Conservation (phyloP, 352 stramenopile genomes). For the Phytophthora multivora region DNA sequence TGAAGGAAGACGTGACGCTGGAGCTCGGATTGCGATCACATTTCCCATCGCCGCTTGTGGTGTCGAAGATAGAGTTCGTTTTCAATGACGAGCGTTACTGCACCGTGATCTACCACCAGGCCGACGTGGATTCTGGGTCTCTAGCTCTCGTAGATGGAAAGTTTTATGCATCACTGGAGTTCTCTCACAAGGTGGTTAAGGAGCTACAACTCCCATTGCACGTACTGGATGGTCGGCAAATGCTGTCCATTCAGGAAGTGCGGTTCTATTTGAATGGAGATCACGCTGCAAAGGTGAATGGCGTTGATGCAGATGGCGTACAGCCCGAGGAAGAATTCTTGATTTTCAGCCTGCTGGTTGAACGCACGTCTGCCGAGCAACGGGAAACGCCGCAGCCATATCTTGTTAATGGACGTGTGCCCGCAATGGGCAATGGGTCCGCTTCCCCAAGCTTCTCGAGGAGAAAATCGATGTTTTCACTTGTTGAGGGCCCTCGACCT, state of each 20-base stretch:
- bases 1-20: slow-evolving; percentile 66
- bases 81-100: slow-evolving; percentile 85
- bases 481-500: slow-evolving; percentile 25
- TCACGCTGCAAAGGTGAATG: slow-evolving; percentile 10
- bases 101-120: slow-evolving; percentile 55
- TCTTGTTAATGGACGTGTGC: slow-evolving; percentile 64
- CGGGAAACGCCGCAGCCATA: slow-evolving; percentile 48
- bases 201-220: slow-evolving; percentile 53
- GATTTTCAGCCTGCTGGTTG: slow-evolving; percentile 64
- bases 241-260: slow-evolving; percentile 69
- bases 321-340: slow-evolving; percentile 45
- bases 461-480: slow-evolving; percentile 79
- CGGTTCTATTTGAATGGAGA: slow-evolving; percentile 56
- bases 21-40: slow-evolving; percentile 55
- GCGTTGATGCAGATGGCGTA: slow-evolving; percentile 12
- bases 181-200: slow-evolving; percentile 43
- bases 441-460: slow-evolving; percentile 85
- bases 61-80: slow-evolving; percentile 68
- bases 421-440: slow-evolving; percentile 84
- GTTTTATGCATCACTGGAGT: slow-evolving; percentile 54
- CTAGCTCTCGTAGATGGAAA: slow-evolving; percentile 34
- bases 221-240: slow-evolving; percentile 55
- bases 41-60: slow-evolving; percentile 59
- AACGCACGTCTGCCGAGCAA: slow-evolving; percentile 37
- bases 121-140: slow-evolving; percentile 15